Base-by-base conservation (phyloP, 208 protist genomes). In the Crithidia sp. region DNA sequence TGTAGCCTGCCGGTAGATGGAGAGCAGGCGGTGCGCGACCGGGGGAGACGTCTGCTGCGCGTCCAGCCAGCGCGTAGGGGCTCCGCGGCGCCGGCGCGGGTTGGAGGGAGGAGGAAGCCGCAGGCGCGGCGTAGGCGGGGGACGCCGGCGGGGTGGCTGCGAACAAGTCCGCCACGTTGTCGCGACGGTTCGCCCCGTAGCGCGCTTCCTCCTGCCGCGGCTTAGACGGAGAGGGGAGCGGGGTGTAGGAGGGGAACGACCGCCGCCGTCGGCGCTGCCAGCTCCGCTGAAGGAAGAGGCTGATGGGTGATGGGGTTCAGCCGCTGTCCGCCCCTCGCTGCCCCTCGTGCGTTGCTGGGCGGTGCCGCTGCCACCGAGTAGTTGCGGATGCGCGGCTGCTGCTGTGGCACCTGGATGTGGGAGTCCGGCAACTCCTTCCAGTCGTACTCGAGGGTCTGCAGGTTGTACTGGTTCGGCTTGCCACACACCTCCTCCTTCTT, bases 381-480 rank as follows among this genome's bases (percentile, higher is more conserved):
- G 57, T 79, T 19, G 50, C 79, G 56, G 10, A 72, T 28, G 12
- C 76, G 61, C 0, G 71, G 81, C 59, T 72, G 37, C n/a, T 67
- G 58, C 52, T 47, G 45, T 2, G 62, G 60, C 5, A 87, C 10
- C 7, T 71, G 47, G 59, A 88, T 63, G 62, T 91, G 81, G 16
- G 71, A 82, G 64, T 94, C 80, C 4, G 90, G 86, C 3, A 95
- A 78, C 65, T 89, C 77, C 41, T 67, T 79, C 87, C 90, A 92
- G 70, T 95, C 74, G 56, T 92, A 95, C 66, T 95, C 77, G 14
- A 83, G 76, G 4, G 90, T 95, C n/a, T 86, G 68, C 37, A 91
- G 60, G 59, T 95, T 88, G 75, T 95, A 95, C 62, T 92, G 86
- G 9, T 86, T 94, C 0, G 87, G 87, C 75, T 95, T 95, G 6